Conservation (phyloP, 257 asterid species). For the Petunia secreta region DNA sequence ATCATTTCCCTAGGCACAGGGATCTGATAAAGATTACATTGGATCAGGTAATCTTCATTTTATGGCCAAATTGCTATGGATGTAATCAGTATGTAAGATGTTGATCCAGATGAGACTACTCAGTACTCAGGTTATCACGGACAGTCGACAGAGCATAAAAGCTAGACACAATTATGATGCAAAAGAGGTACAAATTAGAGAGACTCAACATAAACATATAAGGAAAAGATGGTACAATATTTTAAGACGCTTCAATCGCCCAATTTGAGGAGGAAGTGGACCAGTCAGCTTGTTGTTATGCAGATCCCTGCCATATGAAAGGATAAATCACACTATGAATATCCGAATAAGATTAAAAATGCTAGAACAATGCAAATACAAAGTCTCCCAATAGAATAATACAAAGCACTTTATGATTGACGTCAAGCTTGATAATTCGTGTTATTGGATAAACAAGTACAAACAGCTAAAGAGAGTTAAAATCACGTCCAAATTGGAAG, state of each 20-base stretch:
- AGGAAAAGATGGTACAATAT: constrained; percentile 65
- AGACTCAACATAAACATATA: constrained; percentile 13
- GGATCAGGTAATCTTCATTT: neutral
- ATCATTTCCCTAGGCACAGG: neutral
- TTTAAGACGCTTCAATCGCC: constrained; percentile 90
- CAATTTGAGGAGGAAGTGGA: constrained; percentile 93
- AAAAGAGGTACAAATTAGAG: constrained; percentile 27
- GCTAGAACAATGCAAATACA: neutral
- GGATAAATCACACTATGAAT: neutral
- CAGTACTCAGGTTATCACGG: neutral
- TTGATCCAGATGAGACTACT: neutral
- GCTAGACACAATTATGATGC: constrained; percentile 2
- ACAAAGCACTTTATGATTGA: neutral
- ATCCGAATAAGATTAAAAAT: neutral
- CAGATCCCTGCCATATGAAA: constrained; percentile 69
- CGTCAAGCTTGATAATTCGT: neutral
- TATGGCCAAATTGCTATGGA: neutral
- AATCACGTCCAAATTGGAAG: neutral
- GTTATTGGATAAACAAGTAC: neutral
- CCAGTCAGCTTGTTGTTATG: constrained; percentile 96
- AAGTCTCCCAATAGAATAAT: neutral
- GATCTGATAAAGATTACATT: neutral
- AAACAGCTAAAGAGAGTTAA: neutral
- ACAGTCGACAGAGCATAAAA: neutral
- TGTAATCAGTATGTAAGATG: neutral